Conservation (phyloP, 106 monocot species). For the Apostasia ramifera region DNA sequence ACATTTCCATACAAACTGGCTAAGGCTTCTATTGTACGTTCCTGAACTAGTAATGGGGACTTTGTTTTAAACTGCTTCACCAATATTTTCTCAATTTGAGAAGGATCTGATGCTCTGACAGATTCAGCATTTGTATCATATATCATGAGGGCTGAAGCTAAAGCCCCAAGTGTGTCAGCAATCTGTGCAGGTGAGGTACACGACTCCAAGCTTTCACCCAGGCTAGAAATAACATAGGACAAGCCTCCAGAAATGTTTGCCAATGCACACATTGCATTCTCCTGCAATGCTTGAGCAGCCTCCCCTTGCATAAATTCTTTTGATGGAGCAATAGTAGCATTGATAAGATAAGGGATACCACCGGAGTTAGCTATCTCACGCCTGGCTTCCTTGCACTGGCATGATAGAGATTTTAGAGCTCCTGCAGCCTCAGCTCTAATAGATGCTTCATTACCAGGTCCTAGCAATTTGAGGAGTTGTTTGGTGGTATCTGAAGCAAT, state of each 20-base stretch:
- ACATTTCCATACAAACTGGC: constrained; percentile 93
- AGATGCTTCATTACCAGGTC: constrained; percentile 80
- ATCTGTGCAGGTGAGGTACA: constrained; percentile 72
- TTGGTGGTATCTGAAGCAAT: constrained; percentile 60
- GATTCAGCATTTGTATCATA: constrained; percentile 90
- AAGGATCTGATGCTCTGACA: constrained; percentile 68
- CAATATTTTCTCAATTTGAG: constrained; percentile 69
- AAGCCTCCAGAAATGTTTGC: constrained; percentile 99
- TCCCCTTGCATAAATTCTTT: constrained; percentile 99
- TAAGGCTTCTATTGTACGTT: constrained; percentile 89
- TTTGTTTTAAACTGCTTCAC: constrained; percentile 77
- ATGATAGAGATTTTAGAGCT: constrained; percentile 89
- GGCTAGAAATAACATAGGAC: constrained; percentile 93
- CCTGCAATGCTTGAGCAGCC: constrained; percentile 89
- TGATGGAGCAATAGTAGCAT: constrained; percentile 98
- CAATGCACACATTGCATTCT: constrained; percentile 97
- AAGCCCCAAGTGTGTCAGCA: constrained; percentile 93
- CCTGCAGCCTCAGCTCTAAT: constrained; percentile 97
- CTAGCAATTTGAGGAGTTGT: constrained; percentile 73
- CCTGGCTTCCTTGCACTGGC: constrained; percentile 92
- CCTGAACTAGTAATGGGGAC: constrained; percentile 70
- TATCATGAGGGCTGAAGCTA: constrained; percentile 98
- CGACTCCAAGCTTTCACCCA: constrained; percentile 89
- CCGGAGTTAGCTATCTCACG: constrained; percentile 83
- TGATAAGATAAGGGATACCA: constrained; percentile 95